Conservation (phyloP, 257 asterid species). For the Linaria vulgaris region DNA sequence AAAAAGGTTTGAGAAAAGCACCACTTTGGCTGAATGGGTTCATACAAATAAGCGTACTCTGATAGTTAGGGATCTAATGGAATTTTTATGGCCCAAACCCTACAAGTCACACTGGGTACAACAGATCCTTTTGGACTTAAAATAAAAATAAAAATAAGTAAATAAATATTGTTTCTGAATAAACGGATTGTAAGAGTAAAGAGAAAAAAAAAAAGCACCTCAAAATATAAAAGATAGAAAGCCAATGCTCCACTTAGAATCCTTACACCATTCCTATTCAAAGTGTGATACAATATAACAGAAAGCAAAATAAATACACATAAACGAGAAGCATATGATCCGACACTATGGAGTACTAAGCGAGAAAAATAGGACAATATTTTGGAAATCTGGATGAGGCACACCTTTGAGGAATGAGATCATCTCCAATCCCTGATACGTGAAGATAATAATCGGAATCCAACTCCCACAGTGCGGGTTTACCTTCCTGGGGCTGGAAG, state of each 20-base stretch:
- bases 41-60: background rate
- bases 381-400: background rate
- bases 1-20: constrained; percentile 3
- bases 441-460: constrained; percentile 99
- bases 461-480: constrained; percentile 98
- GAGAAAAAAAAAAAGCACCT: background rate
- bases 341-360: background rate
- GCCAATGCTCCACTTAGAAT: constrained; percentile 19
- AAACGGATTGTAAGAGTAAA: background rate
- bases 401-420: constrained; percentile 75
- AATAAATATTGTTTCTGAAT: background rate
- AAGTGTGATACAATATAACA: background rate
- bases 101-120: background rate
- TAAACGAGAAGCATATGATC: background rate
- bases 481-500: constrained; percentile 96
- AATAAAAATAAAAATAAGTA: too few relatives aligned
- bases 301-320: background rate
- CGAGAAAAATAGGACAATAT: background rate
- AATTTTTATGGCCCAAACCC: background rate
- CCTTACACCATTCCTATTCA: constrained; percentile 5
- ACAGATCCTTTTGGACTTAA: background rate
- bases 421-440: constrained; percentile 93
- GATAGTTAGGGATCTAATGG: background rate
- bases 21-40: background rate
- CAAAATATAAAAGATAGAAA: background rate